These are phyloP conservation scores for Arthrocladium fulminans DNA, from an alignment of 2,329 filamentous ascomycete genomes.

Conservation along the genomic window DNA sequence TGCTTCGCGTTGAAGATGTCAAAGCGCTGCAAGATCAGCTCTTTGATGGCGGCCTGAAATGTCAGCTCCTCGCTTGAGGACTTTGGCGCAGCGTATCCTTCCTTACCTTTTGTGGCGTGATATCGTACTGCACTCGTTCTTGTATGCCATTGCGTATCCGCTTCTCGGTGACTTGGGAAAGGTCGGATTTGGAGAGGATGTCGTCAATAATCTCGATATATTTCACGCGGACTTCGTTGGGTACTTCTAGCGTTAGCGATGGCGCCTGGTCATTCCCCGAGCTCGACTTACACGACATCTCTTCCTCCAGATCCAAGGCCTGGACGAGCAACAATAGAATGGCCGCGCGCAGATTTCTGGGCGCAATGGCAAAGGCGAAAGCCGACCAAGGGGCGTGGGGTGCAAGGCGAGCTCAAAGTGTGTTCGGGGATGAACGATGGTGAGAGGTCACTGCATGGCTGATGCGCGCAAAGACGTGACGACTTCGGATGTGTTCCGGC, in stretches of 20 bases:
- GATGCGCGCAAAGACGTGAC: background rate
- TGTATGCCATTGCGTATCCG: conserved; percentile 56
- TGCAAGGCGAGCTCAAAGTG: conserved; percentile 1
- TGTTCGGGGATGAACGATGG: background rate
- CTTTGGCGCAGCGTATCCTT: background rate
- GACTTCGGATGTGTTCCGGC: background rate
- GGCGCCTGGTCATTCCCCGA: background rate
- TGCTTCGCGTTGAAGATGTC: conserved; percentile 54
- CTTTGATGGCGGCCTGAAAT: conserved; percentile 57
- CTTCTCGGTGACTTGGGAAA: conserved; percentile 58
- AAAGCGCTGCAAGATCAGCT: conserved; percentile 64
- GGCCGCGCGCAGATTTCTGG: background rate
- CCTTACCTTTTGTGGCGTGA: conserved; percentile 52
- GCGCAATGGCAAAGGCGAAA: too few species aligned
- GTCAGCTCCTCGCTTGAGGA: conserved; percentile 1
- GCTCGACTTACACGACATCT: background rate
- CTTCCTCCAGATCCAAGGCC: too few species aligned
- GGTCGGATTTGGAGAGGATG: conserved; percentile 51
- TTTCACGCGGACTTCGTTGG: conserved; percentile 39
- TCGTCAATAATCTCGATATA: conserved; percentile 54
- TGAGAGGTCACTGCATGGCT: background rate
- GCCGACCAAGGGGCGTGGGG: too few species aligned
- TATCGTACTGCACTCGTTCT: conserved; percentile 51
- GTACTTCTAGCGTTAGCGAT: conserved; percentile 31
- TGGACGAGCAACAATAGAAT: too few species aligned